Evolutionary conservation across 371 early-diverging fungal genomes (phyloP).

Genomic region (Fennellomyces sp.): DNA sequence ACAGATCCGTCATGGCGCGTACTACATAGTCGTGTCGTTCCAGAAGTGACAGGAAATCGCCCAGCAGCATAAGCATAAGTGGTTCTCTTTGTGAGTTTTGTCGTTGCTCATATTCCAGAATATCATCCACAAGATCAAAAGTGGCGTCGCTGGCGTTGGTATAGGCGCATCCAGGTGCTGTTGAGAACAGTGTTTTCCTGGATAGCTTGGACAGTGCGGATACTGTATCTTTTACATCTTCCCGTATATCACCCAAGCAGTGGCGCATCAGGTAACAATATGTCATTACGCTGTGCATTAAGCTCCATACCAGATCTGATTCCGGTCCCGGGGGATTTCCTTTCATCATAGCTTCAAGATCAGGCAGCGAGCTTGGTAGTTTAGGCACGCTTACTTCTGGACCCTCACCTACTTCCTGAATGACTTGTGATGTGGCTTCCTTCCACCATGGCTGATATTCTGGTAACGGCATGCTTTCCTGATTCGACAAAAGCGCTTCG

Average conservation of each 20-base stretch:
- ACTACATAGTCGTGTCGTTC: background rate
- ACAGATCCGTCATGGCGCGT: conserved; percentile 28
- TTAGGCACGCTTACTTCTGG: background rate
- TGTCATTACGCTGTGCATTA: conserved; percentile 25
- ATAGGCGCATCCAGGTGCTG: conserved; percentile 21
- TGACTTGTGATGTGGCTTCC: background rate
- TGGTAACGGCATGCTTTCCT: conserved; percentile 15
- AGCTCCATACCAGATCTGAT: conserved; percentile 28
- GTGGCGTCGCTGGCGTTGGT: conserved; percentile 16
- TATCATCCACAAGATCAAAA: background rate
- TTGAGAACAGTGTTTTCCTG: conserved; percentile 20
- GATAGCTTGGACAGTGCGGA: conserved; percentile 15
- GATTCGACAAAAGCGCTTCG: conserved; percentile 19
- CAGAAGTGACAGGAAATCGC: conserved; percentile 18
- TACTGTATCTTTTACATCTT: conserved; percentile 23
- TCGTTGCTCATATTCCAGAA: background rate
- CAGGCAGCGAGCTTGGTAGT: conserved; percentile 18
- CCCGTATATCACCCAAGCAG: conserved; percentile 27
- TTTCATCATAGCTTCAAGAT: conserved; percentile 22
- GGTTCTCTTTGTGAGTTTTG: background rate
- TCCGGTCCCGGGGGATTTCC: conserved; percentile 11
- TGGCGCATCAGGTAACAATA: conserved; percentile 48
- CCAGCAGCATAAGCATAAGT: conserved; percentile 20
- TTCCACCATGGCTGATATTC: conserved; percentile 49
- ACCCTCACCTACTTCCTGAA: conserved; percentile 12